Percentiles rank a stretch among this genome's conserved stretches.
phyloP scores from a whole-genome alignment of 108 stramenopile genomes.

The Asterionellopsis glacialis region DNA sequence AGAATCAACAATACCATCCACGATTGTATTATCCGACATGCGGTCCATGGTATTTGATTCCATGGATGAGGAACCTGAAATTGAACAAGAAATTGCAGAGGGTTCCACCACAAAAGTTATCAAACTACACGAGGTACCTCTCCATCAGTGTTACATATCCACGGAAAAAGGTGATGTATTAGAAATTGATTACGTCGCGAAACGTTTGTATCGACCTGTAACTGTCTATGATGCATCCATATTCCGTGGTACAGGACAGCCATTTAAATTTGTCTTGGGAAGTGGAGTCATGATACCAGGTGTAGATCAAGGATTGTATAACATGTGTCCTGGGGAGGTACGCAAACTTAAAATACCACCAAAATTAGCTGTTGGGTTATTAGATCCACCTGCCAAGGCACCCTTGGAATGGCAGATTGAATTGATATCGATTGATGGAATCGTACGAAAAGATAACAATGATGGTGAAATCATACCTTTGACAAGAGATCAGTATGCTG shows the following conservation, averaged over 20 bases:
- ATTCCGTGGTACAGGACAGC: slow-evolving; percentile 53
- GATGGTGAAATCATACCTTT: neutral
- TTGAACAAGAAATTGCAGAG: too few species aligned
- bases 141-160: slow-evolving; percentile 5
- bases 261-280: slow-evolving; percentile 51
- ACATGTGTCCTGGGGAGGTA: slow-evolving; percentile 59
- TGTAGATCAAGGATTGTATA: slow-evolving; percentile 51
- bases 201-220: neutral
- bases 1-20: too few species aligned
- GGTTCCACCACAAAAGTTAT: too few species aligned
- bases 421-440: slow-evolving; percentile 30
- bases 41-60: too few species aligned
- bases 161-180: slow-evolving; percentile 31
- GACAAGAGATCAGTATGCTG: too few species aligned
- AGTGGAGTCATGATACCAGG: slow-evolving; percentile 53
- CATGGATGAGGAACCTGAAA: too few species aligned
- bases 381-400: slow-evolving; percentile 29
- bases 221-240: slow-evolving; percentile 40
- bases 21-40: too few species aligned
- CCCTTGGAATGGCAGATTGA: slow-evolving; percentile 35
- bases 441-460: slow-evolving; percentile 26
- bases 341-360: slow-evolving; percentile 38
- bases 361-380: slow-evolving; percentile 23
- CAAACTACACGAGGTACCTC: slow-evolving; percentile 3
- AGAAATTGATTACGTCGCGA: slow-evolving; percentile 47